Conservation (phyloP, 169 alveolate species). For the Plasmodium coatneyi region DNA sequence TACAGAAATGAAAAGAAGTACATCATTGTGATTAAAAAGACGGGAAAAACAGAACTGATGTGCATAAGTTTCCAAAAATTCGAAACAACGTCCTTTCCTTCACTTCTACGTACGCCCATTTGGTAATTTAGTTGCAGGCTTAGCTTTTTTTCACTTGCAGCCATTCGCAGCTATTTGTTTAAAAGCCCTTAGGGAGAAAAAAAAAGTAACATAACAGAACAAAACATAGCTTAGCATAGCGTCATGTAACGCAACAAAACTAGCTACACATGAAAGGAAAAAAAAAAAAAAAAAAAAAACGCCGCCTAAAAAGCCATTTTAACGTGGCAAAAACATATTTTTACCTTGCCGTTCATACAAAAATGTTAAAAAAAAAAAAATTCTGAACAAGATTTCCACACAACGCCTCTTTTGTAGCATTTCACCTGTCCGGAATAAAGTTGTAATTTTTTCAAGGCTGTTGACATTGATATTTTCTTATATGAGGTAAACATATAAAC, state of each 20-base stretch:
- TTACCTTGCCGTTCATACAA: conserved; percentile 29
- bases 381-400: conserved; percentile 7
- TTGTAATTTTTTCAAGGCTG: neutral
- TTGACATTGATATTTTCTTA: neutral
- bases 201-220: neutral
- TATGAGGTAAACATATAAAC: neutral
- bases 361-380: conserved; percentile 20
- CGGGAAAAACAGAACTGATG: neutral
- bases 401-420: neutral
- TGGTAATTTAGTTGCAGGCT: neutral
- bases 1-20: neutral
- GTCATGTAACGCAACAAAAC: neutral
- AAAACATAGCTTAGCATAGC: neutral
- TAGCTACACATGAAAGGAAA: conserved; percentile 1
- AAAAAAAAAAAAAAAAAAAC: neutral
- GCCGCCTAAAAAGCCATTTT: conserved; percentile 4
- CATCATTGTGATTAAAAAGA: neutral
- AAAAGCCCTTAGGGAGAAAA: neutral
- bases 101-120: neutral
- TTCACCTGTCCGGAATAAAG: neutral
- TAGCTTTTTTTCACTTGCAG: neutral
- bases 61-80: neutral
- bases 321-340: conserved; percentile 6
- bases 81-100: neutral
- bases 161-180: neutral